Evolutionary conservation across 1,284 basidiomycete species (phyloP).

Genomic region (Ceratobasidium sp.): DNA sequence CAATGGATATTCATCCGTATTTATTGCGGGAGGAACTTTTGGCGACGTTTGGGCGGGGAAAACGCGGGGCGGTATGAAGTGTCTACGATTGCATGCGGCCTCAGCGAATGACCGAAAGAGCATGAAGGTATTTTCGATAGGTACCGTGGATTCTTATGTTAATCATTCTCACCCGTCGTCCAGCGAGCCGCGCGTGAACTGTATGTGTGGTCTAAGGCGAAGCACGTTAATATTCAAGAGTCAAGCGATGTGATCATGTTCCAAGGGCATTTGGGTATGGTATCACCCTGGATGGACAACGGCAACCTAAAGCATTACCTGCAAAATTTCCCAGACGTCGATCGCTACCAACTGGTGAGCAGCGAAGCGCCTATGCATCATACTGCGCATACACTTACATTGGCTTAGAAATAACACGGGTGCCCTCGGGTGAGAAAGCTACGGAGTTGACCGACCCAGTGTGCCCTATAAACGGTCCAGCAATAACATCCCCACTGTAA

Average conservation of each 20-base stretch:
- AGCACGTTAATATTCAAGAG: neutral
- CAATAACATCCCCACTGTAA: too few species aligned
- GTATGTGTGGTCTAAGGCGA: neutral
- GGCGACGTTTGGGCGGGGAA: constrained; percentile 17
- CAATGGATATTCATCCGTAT: neutral
- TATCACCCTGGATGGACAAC: constrained; percentile 15
- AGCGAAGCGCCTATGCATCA: neutral
- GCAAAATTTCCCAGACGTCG: neutral
- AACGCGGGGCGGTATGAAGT: neutral
- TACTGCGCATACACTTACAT: neutral
- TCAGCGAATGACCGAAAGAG: neutral
- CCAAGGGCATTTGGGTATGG: neutral
- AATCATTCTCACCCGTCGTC: too few species aligned
- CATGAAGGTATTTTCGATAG: too few species aligned
- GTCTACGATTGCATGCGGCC: too few species aligned
- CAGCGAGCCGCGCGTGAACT: constrained; percentile 16
- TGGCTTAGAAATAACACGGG: too few species aligned
- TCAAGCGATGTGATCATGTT: neutral
- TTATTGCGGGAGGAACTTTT: neutral
- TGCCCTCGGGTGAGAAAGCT: too few species aligned
- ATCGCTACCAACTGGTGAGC: constrained; percentile 10
- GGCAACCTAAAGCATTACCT: constrained; percentile 5
- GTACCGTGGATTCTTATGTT: neutral
- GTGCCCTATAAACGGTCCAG: too few species aligned
- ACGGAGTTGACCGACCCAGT: too few species aligned